Base-by-base conservation (phyloP, 2,329 filamentous ascomycete species). In the Penicillium rolfsii region DNA sequence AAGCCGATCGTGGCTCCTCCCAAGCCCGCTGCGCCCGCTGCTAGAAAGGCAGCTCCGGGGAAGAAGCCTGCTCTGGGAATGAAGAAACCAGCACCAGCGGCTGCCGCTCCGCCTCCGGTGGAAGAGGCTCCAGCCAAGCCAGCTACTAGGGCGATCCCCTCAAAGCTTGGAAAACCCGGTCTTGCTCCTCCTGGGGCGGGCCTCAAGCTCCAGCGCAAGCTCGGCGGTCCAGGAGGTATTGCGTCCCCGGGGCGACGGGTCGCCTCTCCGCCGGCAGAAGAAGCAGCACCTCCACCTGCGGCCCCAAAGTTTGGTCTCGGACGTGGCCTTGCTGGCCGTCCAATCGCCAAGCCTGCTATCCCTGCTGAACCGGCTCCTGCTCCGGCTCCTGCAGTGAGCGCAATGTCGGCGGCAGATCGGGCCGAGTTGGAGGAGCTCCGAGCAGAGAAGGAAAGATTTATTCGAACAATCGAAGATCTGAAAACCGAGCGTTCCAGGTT, bases 391-490 rank as follows among this genome's bases (percentile, higher is more conserved):
- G 83, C 84, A 9, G 78, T 84, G 4, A 88, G 86, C 41, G 90
- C 90, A 0, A 82, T 97, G 52, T 86, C 88, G 22, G 85, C 89
- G 8, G 83, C 91, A n/a, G 95, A 99, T 73, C 87, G 91, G 46
- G 91, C 92, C n/a, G 94, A 99, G 75, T 82, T 99, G 1, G 92
- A 96, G 66, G 93, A 97, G 72, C 84, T 98, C 12, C 89, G 93
- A 40, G 82, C 88, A 12, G 89, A 96, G 62, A 93, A 94, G 69
- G 93, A 97, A 52, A 85, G 89, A 33, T 82, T 97, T 5, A 82
- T 85, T 24, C 87, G 88, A 58, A 86, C 91, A 66, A 86, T 88
- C 9, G 92, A 97, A 57, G 93, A 97, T 48, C 81, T 93, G 68
- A 87, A 91, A 57, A 86, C 91, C 50, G 94, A 97, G 73, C 89